phyloP scores from a whole-genome alignment of 176 grass and related monocot genomes.

The Oryza meyeriana region DNA sequence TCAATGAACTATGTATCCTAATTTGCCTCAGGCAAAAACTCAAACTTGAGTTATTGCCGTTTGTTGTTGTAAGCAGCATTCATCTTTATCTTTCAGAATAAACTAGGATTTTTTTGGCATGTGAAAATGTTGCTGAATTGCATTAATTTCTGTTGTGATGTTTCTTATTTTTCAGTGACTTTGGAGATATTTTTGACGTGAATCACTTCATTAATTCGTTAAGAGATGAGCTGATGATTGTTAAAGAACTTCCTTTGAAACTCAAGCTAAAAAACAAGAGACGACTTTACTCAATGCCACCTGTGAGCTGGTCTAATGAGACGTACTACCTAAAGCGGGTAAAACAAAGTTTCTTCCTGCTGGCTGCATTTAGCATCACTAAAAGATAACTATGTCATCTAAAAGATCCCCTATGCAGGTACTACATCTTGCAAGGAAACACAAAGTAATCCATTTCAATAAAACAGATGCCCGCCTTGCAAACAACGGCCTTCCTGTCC shows the following conservation, averaged over 20 bases:
- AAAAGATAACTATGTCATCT: conserved; percentile 6
- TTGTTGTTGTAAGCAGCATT: background rate
- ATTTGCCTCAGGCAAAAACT: conserved; percentile 1
- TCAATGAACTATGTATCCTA: background rate
- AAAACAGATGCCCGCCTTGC: conserved; percentile 87
- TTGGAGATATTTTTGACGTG: conserved; percentile 92
- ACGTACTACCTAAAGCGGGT: conserved; percentile 92
- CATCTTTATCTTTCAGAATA: background rate
- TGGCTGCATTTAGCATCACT: background rate
- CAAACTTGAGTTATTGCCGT: background rate
- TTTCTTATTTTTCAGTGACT: conserved; percentile 55
- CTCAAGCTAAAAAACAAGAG: conserved; percentile 49
- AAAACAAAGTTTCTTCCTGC: background rate
- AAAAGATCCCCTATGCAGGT: conserved; percentile 48
- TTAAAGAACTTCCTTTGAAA: conserved; percentile 73
- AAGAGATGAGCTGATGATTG: conserved; percentile 93
- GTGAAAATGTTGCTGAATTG: background rate
- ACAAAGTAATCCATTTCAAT: conserved; percentile 92
- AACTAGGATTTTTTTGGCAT: background rate
- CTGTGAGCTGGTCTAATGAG: conserved; percentile 90
- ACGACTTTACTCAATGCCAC: conserved; percentile 74
- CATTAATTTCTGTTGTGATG: background rate
- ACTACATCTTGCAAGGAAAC: conserved; percentile 84
- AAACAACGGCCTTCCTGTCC: conserved; percentile 79
- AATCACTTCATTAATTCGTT: conserved; percentile 93